Evolutionary conservation across 805 yeast genomes (phyloP).

Genomic region (Kuraishia hungarica): DNA sequence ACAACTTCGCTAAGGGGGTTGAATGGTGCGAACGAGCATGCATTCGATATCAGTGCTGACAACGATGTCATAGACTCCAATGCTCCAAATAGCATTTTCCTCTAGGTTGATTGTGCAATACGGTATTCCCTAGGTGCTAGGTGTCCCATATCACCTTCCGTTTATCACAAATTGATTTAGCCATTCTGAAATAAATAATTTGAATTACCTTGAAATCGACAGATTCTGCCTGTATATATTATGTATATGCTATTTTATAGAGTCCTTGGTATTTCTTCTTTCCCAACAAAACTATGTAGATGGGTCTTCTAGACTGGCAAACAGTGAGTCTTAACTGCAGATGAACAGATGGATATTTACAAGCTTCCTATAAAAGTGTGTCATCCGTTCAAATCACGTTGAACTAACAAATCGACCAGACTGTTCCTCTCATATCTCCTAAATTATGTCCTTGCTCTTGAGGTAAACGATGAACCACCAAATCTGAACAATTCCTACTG

Average conservation of each 20-base stretch:
- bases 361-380: too few relatives aligned
- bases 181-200: not conserved
- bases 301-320: too few relatives aligned
- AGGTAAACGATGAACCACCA: slow-evolving; percentile 17
- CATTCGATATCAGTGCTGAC: slow-evolving; percentile 21
- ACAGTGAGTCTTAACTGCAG: too few relatives aligned
- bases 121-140: too few relatives aligned
- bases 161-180: too few relatives aligned
- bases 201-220: not conserved
- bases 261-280: too few relatives aligned
- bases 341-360: too few relatives aligned
- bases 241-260: not conserved
- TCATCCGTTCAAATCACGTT: not conserved
- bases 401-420: not conserved
- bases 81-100: slow-evolving; percentile 24
- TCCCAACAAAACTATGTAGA: too few relatives aligned
- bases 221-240: not conserved
- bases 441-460: slow-evolving; percentile 3
- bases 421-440: not conserved
- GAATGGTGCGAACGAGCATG: not conserved
- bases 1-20: not conserved
- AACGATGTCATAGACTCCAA: slow-evolving; percentile 26
- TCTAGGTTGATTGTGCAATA: slow-evolving; percentile 8
- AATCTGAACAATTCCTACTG: slow-evolving; percentile 10
- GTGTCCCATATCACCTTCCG: not conserved